Percentiles rank a stretch among this genome's conserved stretches.
Conservation (phyloP, 768 basidiomycete genomes). For the Pleurotus pulmonarius region DNA sequence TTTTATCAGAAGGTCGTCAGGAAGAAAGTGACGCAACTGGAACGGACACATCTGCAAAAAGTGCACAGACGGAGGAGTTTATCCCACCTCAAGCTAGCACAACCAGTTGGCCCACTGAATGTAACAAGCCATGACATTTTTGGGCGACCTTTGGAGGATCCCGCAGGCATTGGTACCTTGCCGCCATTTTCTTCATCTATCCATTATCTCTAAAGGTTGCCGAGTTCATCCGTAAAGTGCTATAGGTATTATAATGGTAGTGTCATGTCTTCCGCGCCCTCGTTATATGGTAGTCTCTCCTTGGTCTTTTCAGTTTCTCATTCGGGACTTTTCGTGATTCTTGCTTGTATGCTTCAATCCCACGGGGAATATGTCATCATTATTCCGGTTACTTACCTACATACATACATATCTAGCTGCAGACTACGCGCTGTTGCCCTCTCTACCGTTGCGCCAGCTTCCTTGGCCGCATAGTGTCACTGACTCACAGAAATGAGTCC, state of each 20-base stretch:
- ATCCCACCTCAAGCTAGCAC: not conserved
- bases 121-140: slow-evolving; percentile 12
- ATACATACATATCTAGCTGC: too few relatives aligned
- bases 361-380: too few relatives aligned
- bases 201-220: slow-evolving; percentile 21
- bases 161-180: slow-evolving; percentile 11
- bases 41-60: too few relatives aligned
- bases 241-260: slow-evolving; percentile 6
- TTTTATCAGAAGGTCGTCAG: too few relatives aligned
- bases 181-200: slow-evolving; percentile 12
- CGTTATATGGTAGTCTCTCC: not conserved
- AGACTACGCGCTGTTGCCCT: too few relatives aligned
- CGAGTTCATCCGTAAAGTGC: slow-evolving; percentile 15
- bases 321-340: not conserved
- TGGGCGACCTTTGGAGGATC: slow-evolving; percentile 14
- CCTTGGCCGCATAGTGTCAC: too few relatives aligned
- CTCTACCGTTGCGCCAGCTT: too few relatives aligned
- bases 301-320: not conserved
- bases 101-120: not conserved
- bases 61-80: too few relatives aligned
- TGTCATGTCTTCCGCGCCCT: not conserved
- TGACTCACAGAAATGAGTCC: not conserved
- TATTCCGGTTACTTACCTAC: too few relatives aligned
- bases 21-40: too few relatives aligned
- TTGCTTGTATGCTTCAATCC: too few relatives aligned